A percentile compares a stretch with the other conserved stretches of the same genome.
Evolutionary conservation across 1,284 basidiomycete genomes (phyloP).

Genomic region (Bondarzewia mesenterica): DNA sequence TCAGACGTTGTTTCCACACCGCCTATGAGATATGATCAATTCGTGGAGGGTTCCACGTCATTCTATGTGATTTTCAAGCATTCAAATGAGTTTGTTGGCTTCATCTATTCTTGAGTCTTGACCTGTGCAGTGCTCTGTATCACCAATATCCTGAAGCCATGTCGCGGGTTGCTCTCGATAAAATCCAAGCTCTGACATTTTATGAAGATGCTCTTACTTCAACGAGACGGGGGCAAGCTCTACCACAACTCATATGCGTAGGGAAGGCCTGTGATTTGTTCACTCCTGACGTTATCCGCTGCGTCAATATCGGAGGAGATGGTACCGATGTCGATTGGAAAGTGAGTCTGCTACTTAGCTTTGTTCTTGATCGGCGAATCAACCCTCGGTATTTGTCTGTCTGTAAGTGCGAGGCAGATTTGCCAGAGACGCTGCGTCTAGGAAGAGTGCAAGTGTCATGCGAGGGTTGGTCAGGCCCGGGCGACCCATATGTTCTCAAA

Average conservation of each 20-base stretch:
- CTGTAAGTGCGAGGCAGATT: constrained; percentile 77
- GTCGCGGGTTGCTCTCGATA: constrained; percentile 61
- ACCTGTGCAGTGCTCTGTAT: no score
- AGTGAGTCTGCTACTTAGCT: constrained; percentile 29
- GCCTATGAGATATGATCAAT: no score
- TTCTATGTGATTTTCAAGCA: no score
- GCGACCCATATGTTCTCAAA: constrained; percentile 80
- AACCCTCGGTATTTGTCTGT: neutral
- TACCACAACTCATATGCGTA: constrained; percentile 76
- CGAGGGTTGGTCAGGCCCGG: constrained; percentile 79
- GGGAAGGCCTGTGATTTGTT: constrained; percentile 72
- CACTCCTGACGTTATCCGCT: constrained; percentile 82
- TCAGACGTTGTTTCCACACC: no score
- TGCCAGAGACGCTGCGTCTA: constrained; percentile 74
- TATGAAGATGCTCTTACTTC: constrained; percentile 63
- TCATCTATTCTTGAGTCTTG: no score
- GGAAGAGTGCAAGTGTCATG: constrained; percentile 81
- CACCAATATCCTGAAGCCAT: constrained; percentile 25
- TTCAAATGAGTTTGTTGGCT: no score
- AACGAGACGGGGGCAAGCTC: constrained; percentile 55
- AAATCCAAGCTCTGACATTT: constrained; percentile 74
- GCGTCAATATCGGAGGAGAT: constrained; percentile 67
- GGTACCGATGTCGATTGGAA: constrained; percentile 82
- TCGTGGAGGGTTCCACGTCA: no score
- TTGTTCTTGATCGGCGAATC: neutral